A percentile compares a stretch with the other conserved stretches of the same genome.
phyloP scores from a whole-genome alignment of 495 filamentous ascomycete species.

The Trichoderma parareesei region DNA sequence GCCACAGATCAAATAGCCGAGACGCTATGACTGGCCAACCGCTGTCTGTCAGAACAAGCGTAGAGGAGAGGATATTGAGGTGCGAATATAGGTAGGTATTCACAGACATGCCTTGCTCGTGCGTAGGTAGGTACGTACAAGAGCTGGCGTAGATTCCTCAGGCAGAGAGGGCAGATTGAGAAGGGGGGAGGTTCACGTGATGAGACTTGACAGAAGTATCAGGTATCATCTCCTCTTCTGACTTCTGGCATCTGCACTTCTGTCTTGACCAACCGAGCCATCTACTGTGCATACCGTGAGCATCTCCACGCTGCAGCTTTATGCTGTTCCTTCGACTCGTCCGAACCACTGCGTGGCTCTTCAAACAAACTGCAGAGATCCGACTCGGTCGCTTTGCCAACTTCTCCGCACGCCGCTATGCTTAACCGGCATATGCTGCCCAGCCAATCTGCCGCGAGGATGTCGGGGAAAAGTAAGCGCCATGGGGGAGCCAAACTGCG shows the following conservation, averaged over 20 bases:
- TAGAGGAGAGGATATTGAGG: neutral
- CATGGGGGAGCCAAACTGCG: neutral
- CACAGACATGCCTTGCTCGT: too few species aligned
- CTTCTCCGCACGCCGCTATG: constrained; percentile 2
- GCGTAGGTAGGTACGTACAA: too few species aligned
- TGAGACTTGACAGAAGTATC: neutral
- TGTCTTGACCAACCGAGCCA: too few species aligned
- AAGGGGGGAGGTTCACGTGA: neutral
- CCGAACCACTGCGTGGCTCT: neutral
- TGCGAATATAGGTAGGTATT: too few species aligned
- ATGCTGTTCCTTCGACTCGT: too few species aligned
- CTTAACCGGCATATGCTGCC: neutral
- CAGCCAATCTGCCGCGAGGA: constrained; percentile 1
- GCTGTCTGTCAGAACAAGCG: neutral
- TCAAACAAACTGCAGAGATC: neutral
- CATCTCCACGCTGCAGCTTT: too few species aligned
- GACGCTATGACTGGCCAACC: neutral
- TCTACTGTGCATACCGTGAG: too few species aligned
- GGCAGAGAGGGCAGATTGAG: neutral
- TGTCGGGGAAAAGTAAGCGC: neutral
- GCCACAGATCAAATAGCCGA: neutral
- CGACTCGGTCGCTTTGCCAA: neutral
- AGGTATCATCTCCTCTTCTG: neutral
- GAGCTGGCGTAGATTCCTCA: too few species aligned
- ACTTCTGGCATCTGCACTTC: too few species aligned